Evolutionary conservation across 2,329 filamentous ascomycete species (phyloP).

Genomic region (Pezicula radicicola): DNA sequence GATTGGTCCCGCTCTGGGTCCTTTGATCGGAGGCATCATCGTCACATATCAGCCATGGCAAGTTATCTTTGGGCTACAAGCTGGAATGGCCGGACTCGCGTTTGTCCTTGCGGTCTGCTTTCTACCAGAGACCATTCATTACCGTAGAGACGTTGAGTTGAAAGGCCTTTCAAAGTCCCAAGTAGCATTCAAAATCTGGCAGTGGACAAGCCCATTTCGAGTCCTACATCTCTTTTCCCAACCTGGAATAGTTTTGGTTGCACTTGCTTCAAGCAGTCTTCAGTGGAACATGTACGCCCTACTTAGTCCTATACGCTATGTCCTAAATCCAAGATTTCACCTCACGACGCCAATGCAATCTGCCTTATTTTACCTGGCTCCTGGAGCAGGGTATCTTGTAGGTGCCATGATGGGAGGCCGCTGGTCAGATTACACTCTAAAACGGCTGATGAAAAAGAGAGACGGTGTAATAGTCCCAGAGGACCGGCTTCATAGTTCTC

Average conservation of each 20-base stretch:
- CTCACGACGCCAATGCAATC: slow-evolving; percentile 63
- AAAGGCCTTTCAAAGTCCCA: too few species aligned
- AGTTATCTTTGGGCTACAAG: slow-evolving; percentile 75
- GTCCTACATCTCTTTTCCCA: too few species aligned
- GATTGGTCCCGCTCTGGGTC: slow-evolving; percentile 68
- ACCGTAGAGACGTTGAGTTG: slow-evolving; percentile 54
- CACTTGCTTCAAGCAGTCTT: slow-evolving; percentile 41
- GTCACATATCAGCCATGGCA: slow-evolving; percentile 73
- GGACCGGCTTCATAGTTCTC: slow-evolving; percentile 60
- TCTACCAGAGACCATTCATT: slow-evolving; percentile 70
- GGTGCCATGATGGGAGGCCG: slow-evolving; percentile 71
- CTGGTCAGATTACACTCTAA: slow-evolving; percentile 66
- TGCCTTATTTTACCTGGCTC: slow-evolving; percentile 72
- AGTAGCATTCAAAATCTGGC: too few species aligned
- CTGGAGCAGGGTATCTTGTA: slow-evolving; percentile 65
- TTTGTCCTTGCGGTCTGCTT: slow-evolving; percentile 60
- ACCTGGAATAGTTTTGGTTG: not conserved
- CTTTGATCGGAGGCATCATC: slow-evolving; percentile 72
- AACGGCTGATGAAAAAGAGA: slow-evolving; percentile 58
- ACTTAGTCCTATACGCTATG: slow-evolving; percentile 67
- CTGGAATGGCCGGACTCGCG: slow-evolving; percentile 60
- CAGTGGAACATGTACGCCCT: slow-evolving; percentile 71
- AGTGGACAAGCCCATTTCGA: too few species aligned
- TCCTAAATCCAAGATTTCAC: slow-evolving; percentile 71
- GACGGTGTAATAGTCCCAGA: slow-evolving; percentile 61